Conservation (phyloP, 1,139 yeast genomes). For the Candida sp. region DNA sequence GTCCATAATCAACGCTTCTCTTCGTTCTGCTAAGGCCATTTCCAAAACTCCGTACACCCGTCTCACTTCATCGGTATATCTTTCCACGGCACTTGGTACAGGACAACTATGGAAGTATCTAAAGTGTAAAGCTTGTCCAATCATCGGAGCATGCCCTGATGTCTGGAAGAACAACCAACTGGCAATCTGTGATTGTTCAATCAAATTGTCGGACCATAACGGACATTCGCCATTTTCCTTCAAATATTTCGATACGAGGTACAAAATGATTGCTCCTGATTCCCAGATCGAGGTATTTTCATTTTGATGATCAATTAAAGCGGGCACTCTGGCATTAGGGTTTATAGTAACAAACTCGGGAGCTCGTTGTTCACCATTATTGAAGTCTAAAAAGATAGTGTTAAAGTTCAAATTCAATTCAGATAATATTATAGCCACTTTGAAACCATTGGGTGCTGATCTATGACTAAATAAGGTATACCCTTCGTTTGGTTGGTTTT, state of each 20-base stretch:
- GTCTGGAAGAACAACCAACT: constrained; percentile 96
- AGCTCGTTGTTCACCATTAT: constrained; percentile 86
- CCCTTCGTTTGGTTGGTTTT: constrained; percentile 79
- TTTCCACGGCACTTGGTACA: constrained; percentile 84
- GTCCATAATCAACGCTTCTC: constrained; percentile 90
- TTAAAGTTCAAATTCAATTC: constrained; percentile 79
- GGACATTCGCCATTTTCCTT: constrained; percentile 71
- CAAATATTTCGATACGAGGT: constrained; percentile 64
- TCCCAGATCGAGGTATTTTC: constrained; percentile 90
- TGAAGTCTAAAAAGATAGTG: constrained; percentile 85
- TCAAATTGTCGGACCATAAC: constrained; percentile 76
- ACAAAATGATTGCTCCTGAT: constrained; percentile 84
- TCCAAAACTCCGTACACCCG: constrained; percentile 93
- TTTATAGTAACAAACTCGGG: constrained; percentile 90
- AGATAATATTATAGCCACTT: constrained; percentile 86
- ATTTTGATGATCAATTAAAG: constrained; percentile 81
- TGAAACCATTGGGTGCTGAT: constrained; percentile 96
- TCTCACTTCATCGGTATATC: constrained; percentile 91
- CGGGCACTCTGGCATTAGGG: constrained; percentile 95
- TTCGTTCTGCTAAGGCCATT: constrained; percentile 90
- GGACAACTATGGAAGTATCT: constrained; percentile 86
- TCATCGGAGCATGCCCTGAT: constrained; percentile 97
- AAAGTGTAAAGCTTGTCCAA: constrained; percentile 95
- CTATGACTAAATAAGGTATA: constrained; percentile 86
- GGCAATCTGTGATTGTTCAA: constrained; percentile 83